Percentiles rank a stretch among this genome's conserved stretches.
Conservation (phyloP, 129 eudicot genomes). For the Scalesia atractyloides region DNA sequence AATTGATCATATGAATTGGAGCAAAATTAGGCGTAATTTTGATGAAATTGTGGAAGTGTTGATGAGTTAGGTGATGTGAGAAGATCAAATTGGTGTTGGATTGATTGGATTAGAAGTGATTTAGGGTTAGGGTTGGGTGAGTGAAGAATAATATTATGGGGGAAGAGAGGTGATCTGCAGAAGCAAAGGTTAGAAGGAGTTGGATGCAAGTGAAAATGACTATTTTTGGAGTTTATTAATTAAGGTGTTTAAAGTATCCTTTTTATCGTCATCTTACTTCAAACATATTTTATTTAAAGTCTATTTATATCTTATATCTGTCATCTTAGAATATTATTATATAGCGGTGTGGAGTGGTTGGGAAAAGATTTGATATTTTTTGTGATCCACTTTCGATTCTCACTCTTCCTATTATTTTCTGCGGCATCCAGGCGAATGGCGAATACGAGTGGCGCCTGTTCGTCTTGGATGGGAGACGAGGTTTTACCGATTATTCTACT, state of each 20-base stretch:
- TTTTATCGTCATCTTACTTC: neutral
- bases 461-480: no score
- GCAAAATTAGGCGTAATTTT: neutral
- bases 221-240: neutral
- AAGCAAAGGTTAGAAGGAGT: conserved; percentile 24
- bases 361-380: no score
- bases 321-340: no score
- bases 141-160: conserved; percentile 16
- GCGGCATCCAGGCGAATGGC: no score
- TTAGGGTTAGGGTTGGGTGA: conserved; percentile 28
- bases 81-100: conserved; percentile 15
- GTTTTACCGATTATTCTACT: no score
- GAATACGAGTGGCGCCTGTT: no score
- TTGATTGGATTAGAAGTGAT: conserved; percentile 20
- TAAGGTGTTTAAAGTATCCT: neutral
- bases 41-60: conserved; percentile 3
- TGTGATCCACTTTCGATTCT: no score
- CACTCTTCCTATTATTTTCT: no score
- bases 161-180: conserved; percentile 9
- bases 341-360: no score
- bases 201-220: conserved; percentile 42
- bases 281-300: no score
- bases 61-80: conserved; percentile 4
- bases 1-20: neutral
- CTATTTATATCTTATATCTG: no score